phyloP scores from a whole-genome alignment of 306 rosid genomes.

The Dalbergia cochinchinensis region DNA sequence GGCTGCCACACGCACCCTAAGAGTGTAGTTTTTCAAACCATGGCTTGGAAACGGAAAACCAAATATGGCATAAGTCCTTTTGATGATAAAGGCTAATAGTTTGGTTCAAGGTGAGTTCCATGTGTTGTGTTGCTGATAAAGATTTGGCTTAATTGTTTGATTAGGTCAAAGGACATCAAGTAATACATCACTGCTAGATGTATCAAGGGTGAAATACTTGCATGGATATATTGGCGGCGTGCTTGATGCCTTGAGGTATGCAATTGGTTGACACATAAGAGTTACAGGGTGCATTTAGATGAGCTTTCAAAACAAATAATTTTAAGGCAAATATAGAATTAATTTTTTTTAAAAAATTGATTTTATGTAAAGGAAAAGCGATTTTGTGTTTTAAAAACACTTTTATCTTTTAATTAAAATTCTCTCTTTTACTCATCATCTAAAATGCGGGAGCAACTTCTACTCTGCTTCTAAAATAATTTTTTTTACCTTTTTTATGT shows the following conservation, averaged over 20 bases:
- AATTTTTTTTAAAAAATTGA: not conserved
- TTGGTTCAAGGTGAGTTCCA: not conserved
- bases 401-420: no score
- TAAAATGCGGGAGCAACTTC: no score
- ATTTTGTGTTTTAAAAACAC: no score
- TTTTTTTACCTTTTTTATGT: no score
- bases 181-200: slow-evolving; percentile 45
- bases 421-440: no score
- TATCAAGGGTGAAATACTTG: slow-evolving; percentile 46
- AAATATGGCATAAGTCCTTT: not conserved
- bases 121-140: not conserved
- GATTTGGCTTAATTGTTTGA: not conserved
- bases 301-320: not conserved
- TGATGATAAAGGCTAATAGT: not conserved
- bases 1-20: no score
- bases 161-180: slow-evolving; percentile 48
- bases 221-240: slow-evolving; percentile 42
- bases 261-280: no score
- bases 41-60: no score
- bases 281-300: not conserved
- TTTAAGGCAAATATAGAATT: not conserved
- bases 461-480: no score
- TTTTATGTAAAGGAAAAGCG: not conserved
- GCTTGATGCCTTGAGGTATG: slow-evolving; percentile 49
- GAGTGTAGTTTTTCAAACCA: no score